phyloP scores from a whole-genome alignment of 2,329 filamentous ascomycete genomes.

The Penicillium griseofulvum region DNA sequence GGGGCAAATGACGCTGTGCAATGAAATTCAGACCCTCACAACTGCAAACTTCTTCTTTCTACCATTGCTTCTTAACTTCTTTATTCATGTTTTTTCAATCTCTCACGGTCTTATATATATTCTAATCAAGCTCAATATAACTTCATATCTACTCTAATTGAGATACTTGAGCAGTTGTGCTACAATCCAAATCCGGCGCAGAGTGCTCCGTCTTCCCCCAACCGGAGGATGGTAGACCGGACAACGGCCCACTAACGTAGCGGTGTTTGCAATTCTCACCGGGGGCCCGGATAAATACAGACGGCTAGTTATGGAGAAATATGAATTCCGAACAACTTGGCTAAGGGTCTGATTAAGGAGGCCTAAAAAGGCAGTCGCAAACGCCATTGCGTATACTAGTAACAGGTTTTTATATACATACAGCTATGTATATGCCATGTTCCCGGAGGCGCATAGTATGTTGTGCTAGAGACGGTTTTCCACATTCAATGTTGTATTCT shows the following conservation, averaged over 20 bases:
- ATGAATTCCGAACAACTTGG: background rate
- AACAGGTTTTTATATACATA: background rate
- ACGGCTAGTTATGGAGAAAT: background rate
- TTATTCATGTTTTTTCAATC: background rate
- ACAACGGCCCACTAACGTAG: conserved; percentile 26
- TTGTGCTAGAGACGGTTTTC: too few species aligned
- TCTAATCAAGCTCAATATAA: background rate
- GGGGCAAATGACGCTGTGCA: conserved; percentile 27
- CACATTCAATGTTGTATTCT: background rate
- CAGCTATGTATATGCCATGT: background rate
- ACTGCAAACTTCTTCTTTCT: background rate
- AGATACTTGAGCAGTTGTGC: background rate
- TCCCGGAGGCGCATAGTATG: too few species aligned
- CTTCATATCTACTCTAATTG: background rate
- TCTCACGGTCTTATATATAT: background rate
- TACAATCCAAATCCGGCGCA: conserved; percentile 25
- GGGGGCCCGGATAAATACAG: conserved; percentile 27
- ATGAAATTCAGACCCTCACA: conserved; percentile 18
- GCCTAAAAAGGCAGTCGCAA: background rate
- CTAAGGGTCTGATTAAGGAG: background rate
- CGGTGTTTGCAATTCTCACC: conserved; percentile 22
- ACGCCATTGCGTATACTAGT: background rate
- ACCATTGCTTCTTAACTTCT: background rate
- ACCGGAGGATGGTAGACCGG: conserved; percentile 29
- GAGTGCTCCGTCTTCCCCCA: conserved; percentile 32